Base-by-base conservation (phyloP, 805 yeast genomes). In the Saturnispora gosingensis region DNA sequence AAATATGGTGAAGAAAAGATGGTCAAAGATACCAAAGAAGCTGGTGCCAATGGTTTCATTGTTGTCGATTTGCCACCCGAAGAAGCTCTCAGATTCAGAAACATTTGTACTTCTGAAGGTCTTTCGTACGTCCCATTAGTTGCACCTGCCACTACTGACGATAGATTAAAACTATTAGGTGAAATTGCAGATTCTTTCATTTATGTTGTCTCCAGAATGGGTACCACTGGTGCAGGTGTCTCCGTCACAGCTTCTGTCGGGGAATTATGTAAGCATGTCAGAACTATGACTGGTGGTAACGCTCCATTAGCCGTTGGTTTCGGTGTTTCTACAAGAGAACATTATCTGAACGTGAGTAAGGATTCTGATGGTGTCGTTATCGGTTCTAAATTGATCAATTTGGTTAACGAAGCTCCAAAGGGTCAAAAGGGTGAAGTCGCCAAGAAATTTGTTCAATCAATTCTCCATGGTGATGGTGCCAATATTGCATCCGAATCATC, bases 1-100 rank as follows among this genome's bases (percentile, higher is more conserved):
- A 83, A 78, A 58, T 91, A 84, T 65, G 99, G 97, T 50, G 99
- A 93, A 71, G 83, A 83, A 61, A 75, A 81, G 67, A 75, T 93
- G 72, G 80, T 89, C 56, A 71, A 74, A 55, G 96, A 85, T 56
- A 77, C 95, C n/a, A 81, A 82, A 49, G 75, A 72, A 24, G 96
- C 90, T 1, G 99, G 99, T 57, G 99, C 89, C 46, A 89, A 88
- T 64, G 99, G 98, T 24, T 93, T 83, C 69, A 83, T 93, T 61
- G 81, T 93, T 48, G 97, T 91, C 43, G 99, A 93, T 68, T 74
- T 93, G 61, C 99, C 99, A 48, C 99, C 99, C 28, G 97, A 93
- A 75, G 98, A 90, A 69, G 98, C 99, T 18, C 75, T 86, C 58
- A 81, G 85, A 58, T 85, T 91, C 68, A 81, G 99, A 73, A 74